These are phyloP conservation scores for Eutrema yunnanense DNA, from an alignment of 345 rosid species.

Conservation along the genomic window DNA sequence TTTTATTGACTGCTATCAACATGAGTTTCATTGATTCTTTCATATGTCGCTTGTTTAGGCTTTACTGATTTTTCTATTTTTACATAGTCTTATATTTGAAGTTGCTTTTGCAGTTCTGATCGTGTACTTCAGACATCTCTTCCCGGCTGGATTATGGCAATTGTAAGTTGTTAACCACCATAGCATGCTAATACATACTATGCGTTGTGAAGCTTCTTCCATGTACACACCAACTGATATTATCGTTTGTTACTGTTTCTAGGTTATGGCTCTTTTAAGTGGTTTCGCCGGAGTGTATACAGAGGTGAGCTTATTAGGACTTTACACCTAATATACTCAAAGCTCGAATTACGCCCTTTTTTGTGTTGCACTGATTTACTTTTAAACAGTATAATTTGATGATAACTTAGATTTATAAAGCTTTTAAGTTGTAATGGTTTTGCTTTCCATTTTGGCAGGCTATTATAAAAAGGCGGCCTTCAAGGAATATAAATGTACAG, in stretches of 20 bases:
- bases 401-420: not conserved
- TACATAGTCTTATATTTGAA: not conserved
- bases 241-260: constrained; percentile 12
- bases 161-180: constrained; percentile 51
- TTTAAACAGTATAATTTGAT: not conserved
- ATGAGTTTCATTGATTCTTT: not conserved
- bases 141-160: constrained; percentile 95
- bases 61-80: not conserved
- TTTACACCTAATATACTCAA: not conserved
- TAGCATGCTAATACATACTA: not conserved
- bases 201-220: not conserved
- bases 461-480: constrained; percentile 82
- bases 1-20: not conserved
- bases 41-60: not conserved
- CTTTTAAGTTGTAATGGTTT: not conserved
- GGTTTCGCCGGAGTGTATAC: constrained; percentile 98
- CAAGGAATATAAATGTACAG: constrained; percentile 93
- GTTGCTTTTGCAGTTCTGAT: constrained; percentile 67
- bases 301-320: constrained; percentile 47
- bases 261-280: constrained; percentile 96
- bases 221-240: not conserved
- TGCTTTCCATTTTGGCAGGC: constrained; percentile 55
- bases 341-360: not conserved
- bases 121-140: constrained; percentile 85
- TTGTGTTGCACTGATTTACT: not conserved